Conservation (phyloP, 2,329 filamentous ascomycete genomes). For the Colletotrichum sidae region DNA sequence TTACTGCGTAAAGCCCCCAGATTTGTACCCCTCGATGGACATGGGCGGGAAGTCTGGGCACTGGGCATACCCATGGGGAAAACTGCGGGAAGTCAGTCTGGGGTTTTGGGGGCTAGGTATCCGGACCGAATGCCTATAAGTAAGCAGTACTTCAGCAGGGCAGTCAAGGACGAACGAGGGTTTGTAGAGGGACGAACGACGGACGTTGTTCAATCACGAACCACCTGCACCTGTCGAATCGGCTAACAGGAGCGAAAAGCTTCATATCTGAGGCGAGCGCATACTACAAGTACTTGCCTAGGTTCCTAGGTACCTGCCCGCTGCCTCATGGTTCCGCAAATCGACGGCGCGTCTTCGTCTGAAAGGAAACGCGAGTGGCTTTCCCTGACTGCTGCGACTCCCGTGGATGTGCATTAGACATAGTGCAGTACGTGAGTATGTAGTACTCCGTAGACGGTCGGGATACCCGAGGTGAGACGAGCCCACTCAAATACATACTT, state of each 20-base stretch:
- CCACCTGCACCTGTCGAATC: too few species aligned
- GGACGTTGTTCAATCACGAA: neutral
- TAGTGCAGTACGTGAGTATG: neutral
- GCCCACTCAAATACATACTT: conserved; percentile 4
- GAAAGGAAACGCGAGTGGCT: neutral
- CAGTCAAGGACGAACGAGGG: neutral
- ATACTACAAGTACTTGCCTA: too few species aligned
- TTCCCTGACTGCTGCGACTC: neutral
- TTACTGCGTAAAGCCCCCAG: too few species aligned
- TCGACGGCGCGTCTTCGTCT: conserved; percentile 10
- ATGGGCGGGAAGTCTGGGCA: too few species aligned
- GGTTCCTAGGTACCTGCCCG: too few species aligned
- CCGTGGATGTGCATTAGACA: too few species aligned
- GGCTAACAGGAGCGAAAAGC: too few species aligned
- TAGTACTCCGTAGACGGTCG: neutral
- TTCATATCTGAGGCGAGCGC: too few species aligned
- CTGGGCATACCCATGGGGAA: conserved; percentile 27
- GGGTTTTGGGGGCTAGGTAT: conserved; percentile 6
- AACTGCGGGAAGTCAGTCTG: conserved; percentile 32
- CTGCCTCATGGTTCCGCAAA: too few species aligned
- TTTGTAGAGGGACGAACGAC: conserved; percentile 1
- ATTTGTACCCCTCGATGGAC: too few species aligned
- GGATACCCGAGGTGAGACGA: conserved; percentile 29
- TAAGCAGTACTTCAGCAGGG: neutral
- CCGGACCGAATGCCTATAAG: neutral